Evolutionary conservation across 2,329 filamentous ascomycete species (phyloP), one percentile per base, ranked within the genome.

Genomic region (Talaromyces sp.): DNA sequence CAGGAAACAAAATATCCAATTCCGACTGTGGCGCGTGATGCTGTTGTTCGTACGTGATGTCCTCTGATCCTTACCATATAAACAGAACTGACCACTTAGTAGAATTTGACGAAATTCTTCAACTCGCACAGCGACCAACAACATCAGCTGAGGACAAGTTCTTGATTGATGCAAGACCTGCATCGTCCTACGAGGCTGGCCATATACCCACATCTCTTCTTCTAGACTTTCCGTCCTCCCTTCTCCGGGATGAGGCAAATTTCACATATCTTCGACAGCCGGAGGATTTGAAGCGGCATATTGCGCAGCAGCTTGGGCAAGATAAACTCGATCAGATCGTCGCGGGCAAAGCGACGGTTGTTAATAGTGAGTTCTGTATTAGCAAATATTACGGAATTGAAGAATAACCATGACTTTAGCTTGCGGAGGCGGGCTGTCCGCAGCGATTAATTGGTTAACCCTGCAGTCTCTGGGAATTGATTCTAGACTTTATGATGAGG

Each of bases 181-280:
- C 35, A 24, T 11, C 33, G 8, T 57, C 54, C 27, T 57, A 57
- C 24, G 35, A 57, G 13, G 16, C 54, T 41, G 54, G 54, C 19
- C 54, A 57, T 41, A 57, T 57, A 57, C 54, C 54, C 35, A 57
- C 54, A 39, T 57, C 54, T 37, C 54, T 57, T 10, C 54, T 41
- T 39, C 54, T 57, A 11, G 54, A 57, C 19, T 57, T 57, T 22
- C 54, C 54, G 22, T 57, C 54, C 3, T 39, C 54, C 10, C 54
- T 57, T 39, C 54, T 57, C 13, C 33, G 27, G 19, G 54, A 57
- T 31, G 3, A 11, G 33, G 35, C n/a, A 24, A 41, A 57, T 24
- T 57, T 57, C n/a, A 57, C 54, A 1, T 57, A 57, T n/a, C n/a
- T 57, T 24, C 54, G 54, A 57, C 19, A 57, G 19, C 54, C 54